A percentile compares a stretch with the other conserved stretches of the same genome.
These are phyloP conservation scores for Cytidiella melzeri DNA, from an alignment of 768 basidiomycete species.

Conservation along the genomic window DNA sequence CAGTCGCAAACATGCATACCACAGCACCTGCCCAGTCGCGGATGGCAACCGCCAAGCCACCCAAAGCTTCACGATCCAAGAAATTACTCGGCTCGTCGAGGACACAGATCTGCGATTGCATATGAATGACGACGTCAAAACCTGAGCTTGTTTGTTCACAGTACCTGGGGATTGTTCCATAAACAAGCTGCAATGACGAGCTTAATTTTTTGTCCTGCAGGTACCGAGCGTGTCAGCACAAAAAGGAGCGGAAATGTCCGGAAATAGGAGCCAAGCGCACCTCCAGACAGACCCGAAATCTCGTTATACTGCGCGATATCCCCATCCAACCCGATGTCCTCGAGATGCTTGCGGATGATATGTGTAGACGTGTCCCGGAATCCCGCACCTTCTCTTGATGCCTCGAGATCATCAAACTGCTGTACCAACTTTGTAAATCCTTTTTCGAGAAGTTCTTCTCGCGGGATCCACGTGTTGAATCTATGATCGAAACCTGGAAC, in stretches of 20 bases:
- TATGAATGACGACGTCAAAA: constrained; percentile 10
- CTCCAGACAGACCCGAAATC: constrained; percentile 89
- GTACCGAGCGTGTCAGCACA: constrained; percentile 6
- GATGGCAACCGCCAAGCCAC: constrained; percentile 92
- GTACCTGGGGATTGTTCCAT: constrained; percentile 92
- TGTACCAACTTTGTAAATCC: constrained; percentile 87
- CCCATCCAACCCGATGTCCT: constrained; percentile 94
- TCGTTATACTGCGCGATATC: constrained; percentile 99
- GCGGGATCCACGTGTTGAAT: constrained; percentile 88
- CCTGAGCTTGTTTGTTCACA: neutral
- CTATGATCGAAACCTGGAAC: constrained; percentile 61
- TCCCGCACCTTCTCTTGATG: constrained; percentile 93
- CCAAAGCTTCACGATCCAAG: constrained; percentile 92
- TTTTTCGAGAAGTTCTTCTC: constrained; percentile 79
- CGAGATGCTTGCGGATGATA: constrained; percentile 84
- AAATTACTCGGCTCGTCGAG: constrained; percentile 95
- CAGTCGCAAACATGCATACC: constrained; percentile 34
- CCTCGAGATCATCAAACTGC: constrained; percentile 95
- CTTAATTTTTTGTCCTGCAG: constrained; percentile 89
- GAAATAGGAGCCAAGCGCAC: constrained; percentile 33
- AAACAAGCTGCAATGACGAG: constrained; percentile 90
- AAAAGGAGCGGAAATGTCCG: neutral
- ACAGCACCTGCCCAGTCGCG: constrained; percentile 92
- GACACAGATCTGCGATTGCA: constrained; percentile 49
- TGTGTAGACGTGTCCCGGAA: constrained; percentile 77